Conservation (phyloP, 371 early-diverging fungal genomes). For the Mucor circinelloides region DNA sequence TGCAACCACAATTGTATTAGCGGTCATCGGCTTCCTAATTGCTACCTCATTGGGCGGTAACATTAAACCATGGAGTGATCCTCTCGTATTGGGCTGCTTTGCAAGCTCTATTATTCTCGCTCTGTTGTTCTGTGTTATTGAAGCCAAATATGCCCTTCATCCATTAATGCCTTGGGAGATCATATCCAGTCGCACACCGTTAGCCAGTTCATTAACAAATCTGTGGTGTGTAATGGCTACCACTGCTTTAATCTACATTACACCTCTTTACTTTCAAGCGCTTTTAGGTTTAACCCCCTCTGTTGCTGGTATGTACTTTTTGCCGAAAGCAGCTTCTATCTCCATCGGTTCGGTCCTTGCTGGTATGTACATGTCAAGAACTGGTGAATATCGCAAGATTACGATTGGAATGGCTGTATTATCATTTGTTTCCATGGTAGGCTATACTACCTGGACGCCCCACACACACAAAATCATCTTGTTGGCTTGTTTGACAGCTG, state of each 20-base stretch:
- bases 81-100: slow-evolving; percentile 53
- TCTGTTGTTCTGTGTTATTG: slow-evolving; percentile 53
- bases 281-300: slow-evolving; percentile 44
- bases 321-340: slow-evolving; percentile 38
- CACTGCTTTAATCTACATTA: slow-evolving; percentile 25
- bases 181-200: slow-evolving; percentile 28
- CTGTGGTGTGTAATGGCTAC: slow-evolving; percentile 35
- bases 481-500: slow-evolving; percentile 26
- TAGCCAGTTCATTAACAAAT: slow-evolving; percentile 30
- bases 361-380: slow-evolving; percentile 48
- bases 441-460: slow-evolving; percentile 31
- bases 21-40: slow-evolving; percentile 56
- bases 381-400: slow-evolving; percentile 41
- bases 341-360: slow-evolving; percentile 43
- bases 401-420: slow-evolving; percentile 24
- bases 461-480: slow-evolving; percentile 10
- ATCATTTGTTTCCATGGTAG: slow-evolving; percentile 18
- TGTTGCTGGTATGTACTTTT: slow-evolving; percentile 40
- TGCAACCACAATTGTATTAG: slow-evolving; percentile 44
- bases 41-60: slow-evolving; percentile 67
- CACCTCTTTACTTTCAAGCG: slow-evolving; percentile 39
- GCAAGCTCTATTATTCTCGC: slow-evolving; percentile 45
- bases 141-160: slow-evolving; percentile 58
- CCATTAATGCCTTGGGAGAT: slow-evolving; percentile 62
- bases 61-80: slow-evolving; percentile 60